phyloP scores from a whole-genome alignment of 768 basidiomycete species.

The Amanita rubescens region DNA sequence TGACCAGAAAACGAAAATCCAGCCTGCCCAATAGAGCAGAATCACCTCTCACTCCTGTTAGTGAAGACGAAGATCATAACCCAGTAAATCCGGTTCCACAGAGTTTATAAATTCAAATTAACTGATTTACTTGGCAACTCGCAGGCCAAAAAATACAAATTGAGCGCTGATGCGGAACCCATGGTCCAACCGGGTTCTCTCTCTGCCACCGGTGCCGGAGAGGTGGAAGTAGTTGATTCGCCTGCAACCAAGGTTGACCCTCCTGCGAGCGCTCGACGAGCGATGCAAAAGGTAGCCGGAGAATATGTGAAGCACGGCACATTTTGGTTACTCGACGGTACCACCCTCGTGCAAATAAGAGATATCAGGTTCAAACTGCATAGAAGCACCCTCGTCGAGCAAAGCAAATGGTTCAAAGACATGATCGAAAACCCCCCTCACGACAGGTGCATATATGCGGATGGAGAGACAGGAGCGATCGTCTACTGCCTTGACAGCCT shows the following conservation, averaged over 20 bases:
- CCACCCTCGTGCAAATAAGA: conserved; percentile 26
- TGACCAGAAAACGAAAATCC: neutral
- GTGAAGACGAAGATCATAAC: neutral
- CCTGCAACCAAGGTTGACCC: too few relatives aligned
- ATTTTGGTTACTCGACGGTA: conserved; percentile 30
- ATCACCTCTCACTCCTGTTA: neutral
- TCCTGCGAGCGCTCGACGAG: neutral
- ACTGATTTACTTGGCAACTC: neutral
- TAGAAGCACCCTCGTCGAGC: conserved; percentile 23
- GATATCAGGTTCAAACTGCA: conserved; percentile 29
- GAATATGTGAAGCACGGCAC: neutral
- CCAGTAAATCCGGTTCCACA: too few relatives aligned
- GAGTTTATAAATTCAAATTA: neutral
- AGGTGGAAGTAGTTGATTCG: neutral
- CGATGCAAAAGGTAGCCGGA: neutral
- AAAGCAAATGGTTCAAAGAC: conserved; percentile 26
- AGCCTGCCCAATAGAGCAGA: neutral
- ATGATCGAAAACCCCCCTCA: conserved; percentile 9
- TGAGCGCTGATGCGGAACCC: neutral
- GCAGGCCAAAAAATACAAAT: neutral
- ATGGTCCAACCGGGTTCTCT: too few relatives aligned
- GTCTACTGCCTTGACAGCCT: conserved; percentile 1
- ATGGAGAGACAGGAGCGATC: neutral
- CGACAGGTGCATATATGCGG: conserved; percentile 11
- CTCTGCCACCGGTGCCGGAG: neutral